Base-by-base conservation (phyloP, 2,329 filamentous ascomycete genomes). In the Ophiostoma sp. region DNA sequence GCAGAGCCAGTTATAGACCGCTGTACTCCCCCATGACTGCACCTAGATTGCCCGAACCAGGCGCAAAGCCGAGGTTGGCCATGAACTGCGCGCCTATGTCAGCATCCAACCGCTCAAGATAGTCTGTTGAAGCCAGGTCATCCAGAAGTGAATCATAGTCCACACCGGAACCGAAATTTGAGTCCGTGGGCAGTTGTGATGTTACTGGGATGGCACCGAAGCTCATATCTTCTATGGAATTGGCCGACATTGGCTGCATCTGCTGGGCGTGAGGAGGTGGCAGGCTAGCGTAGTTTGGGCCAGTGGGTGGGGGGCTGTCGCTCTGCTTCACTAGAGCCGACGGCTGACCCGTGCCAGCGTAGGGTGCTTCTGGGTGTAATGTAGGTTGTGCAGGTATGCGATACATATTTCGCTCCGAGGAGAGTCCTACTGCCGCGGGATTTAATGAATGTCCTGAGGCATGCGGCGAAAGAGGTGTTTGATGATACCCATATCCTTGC, bases 31-130 rank as follows among this genome's bases (percentile, higher is more conserved):
- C 77, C 68, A 73, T 75, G 57, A 77, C 69, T 27, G 76, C 73
- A 68, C 77, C 79, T 20, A 71, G 20, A n/a, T 69, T 71, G 11
- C 70, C 68, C 7, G 67, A 69, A 15, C 87, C 87, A 0, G 87
- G 87, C 1, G 84, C 86, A 76, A 89, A 89, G 0, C 88, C 88
- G 27, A 90, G 79, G 74, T 90, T 90, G 64, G 86, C 83, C 87
- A 90, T 88, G 74, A 90, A 89, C 72, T 88, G 85, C 1, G 85
- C 82, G 8, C 69, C 67, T 31, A 72, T 65, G 73, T 89, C 86
- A 15, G 83, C 81, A 35, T 86, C 84, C 64, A 85, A 78, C 48
- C 80, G 79, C 69, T 84, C 83, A 0, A 79, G 78, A 73, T 80
- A 82, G 71, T 85, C 83, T 57, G 84, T 81, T n/a, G 83, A 82